Evolutionary conservation across 2,329 filamentous ascomycete species (phyloP).

Genomic region (Parastagonospora avenae): DNA sequence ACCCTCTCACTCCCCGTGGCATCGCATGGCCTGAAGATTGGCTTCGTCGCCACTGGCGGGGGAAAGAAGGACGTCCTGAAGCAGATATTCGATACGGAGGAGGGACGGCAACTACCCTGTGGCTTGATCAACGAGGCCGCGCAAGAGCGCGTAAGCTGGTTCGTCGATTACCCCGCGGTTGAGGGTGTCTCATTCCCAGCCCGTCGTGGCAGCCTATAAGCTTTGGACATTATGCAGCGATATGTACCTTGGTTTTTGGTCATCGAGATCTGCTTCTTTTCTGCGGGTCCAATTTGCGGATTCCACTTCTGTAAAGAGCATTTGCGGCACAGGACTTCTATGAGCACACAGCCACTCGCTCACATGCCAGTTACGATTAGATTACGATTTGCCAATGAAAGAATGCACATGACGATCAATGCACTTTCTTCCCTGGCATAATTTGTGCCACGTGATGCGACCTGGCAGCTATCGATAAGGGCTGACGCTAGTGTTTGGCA

Average conservation of each 20-base stretch:
- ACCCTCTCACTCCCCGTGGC: constrained; percentile 92
- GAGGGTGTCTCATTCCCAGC: constrained; percentile 82
- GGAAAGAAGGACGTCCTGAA: constrained; percentile 93
- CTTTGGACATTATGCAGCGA: not conserved
- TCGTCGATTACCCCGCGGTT: constrained; percentile 84
- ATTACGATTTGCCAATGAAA: not conserved
- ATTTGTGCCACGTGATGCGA: not conserved
- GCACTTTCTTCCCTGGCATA: too few relatives aligned
- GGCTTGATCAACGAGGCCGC: constrained; percentile 83
- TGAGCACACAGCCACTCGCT: not conserved
- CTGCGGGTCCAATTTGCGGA: not conserved
- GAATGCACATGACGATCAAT: too few relatives aligned
- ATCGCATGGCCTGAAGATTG: constrained; percentile 82
- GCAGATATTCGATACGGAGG: constrained; percentile 83
- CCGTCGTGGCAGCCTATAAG: constrained; percentile 67
- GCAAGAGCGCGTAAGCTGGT: constrained; percentile 92
- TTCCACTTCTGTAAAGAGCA: not conserved
- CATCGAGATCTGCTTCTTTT: not conserved
- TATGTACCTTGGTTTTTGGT: too few relatives aligned
- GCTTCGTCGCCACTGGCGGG: constrained; percentile 86
- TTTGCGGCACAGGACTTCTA: not conserved
- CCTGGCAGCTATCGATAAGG: constrained; percentile 10
- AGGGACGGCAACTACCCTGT: constrained; percentile 76
- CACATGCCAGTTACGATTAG: not conserved
- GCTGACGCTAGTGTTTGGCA: constrained; percentile 2